Conservation (phyloP, 768 basidiomycete genomes). For the Chalciporus pseudorubinellus region DNA sequence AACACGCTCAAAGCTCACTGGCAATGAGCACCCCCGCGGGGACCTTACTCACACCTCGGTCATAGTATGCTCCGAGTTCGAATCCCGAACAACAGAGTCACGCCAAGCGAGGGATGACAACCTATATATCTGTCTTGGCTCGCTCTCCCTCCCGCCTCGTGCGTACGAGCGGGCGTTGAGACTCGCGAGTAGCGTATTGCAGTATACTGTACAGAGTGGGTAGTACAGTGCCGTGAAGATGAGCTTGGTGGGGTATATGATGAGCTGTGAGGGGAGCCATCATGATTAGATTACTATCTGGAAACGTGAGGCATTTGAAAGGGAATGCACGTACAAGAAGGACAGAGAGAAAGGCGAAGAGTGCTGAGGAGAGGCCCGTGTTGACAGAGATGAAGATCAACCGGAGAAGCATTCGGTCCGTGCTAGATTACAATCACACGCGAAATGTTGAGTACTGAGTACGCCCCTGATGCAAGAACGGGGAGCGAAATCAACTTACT, state of each 20-base stretch:
- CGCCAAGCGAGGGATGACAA: constrained; percentile 11
- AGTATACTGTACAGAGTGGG: no score
- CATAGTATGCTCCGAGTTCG: background rate
- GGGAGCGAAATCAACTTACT: constrained; percentile 8
- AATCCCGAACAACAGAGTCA: background rate
- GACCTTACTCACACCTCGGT: background rate
- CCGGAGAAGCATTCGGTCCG: constrained; percentile 23
- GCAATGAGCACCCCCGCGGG: no score
- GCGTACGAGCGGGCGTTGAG: constrained; percentile 9
- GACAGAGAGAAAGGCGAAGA: constrained; percentile 21
- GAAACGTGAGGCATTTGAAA: background rate
- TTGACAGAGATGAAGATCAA: constrained; percentile 27
- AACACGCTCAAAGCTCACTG: background rate
- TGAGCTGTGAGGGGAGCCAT: constrained; percentile 8
- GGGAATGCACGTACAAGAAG: constrained; percentile 15
- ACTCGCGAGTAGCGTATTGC: no score
- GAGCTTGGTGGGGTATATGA: constrained; percentile 23
- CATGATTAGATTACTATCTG: background rate
- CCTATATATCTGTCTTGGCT: background rate
- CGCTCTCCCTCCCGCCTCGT: constrained; percentile 1
- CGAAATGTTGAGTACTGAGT: background rate
- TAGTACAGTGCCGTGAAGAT: constrained; percentile 21
- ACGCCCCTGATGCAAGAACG: background rate
- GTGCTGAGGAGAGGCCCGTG: constrained; percentile 22
- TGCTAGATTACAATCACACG: constrained; percentile 13